Percentiles rank a stretch among this genome's conserved stretches.
Evolutionary conservation across 345 rosid genomes (phyloP).

Genomic region (Citrus trifoliata): DNA sequence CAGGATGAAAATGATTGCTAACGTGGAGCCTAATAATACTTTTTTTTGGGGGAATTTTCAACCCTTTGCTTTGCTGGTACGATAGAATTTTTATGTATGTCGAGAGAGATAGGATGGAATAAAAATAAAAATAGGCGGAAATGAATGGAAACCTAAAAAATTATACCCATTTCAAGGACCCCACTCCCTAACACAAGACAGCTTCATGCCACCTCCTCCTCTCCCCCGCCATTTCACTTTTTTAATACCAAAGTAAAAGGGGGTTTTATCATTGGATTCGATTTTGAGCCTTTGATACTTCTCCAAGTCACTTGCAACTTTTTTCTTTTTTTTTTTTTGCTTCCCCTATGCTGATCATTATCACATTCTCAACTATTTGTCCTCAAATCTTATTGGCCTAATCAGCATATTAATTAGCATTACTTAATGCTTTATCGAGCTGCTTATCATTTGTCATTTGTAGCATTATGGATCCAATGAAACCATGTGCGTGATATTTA

Average conservation of each 20-base stretch:
- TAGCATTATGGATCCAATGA: not conserved
- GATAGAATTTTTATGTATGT: slow-evolving; percentile 13
- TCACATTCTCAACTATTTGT: not conserved
- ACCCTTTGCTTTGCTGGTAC: slow-evolving; percentile 28
- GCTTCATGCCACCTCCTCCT: slow-evolving; percentile 14
- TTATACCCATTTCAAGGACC: slow-evolving; percentile 1
- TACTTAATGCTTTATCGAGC: not conserved
- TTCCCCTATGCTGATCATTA: not conserved
- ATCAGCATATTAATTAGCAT: not conserved
- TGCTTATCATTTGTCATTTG: not conserved
- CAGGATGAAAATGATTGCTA: slow-evolving; percentile 16
- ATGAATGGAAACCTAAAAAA: not conserved
- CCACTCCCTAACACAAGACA: slow-evolving; percentile 2
- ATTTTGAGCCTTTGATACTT: slow-evolving; percentile 16
- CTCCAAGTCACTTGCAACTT: slow-evolving; percentile 11
- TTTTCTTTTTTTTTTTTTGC: not conserved
- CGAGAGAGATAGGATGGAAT: not conserved
- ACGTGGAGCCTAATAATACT: not conserved
- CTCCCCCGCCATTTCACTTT: not conserved
- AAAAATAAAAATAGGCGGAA: not conserved
- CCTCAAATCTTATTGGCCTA: not conserved
- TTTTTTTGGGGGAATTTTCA: slow-evolving; percentile 12
- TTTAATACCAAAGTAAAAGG: slow-evolving; percentile 3
- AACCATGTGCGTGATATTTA: not conserved
- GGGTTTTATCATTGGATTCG: slow-evolving; percentile 27